A percentile compares a stretch with the other conserved stretches of the same genome.
These are phyloP conservation scores for Chlorokybus atmophyticus DNA, from an alignment of 139 green algal species.

Conservation along the genomic window DNA sequence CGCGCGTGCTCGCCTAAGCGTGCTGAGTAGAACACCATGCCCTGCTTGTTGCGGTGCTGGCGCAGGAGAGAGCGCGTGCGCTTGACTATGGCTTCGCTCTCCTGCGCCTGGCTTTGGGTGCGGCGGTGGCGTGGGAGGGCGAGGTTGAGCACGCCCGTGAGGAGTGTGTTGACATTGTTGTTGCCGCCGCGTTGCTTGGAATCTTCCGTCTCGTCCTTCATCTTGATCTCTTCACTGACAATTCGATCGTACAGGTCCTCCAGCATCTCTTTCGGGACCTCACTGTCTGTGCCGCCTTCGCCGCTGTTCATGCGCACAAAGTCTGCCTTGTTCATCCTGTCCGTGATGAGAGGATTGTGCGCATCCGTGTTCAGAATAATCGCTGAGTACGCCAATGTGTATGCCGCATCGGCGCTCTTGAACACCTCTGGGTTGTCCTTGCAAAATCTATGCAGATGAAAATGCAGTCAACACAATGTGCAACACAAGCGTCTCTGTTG, in stretches of 20 bases:
- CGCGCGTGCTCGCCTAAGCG: slow-evolving; percentile 14
- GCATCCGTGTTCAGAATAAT: slow-evolving; percentile 99
- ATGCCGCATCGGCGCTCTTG: slow-evolving; percentile 86
- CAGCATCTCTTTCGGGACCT: background rate
- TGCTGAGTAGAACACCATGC: slow-evolving; percentile 19
- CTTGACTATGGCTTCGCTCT: slow-evolving; percentile 21
- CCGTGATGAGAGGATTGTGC: slow-evolving; percentile 75
- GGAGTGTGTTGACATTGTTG: background rate
- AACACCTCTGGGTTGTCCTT: slow-evolving; percentile 81
- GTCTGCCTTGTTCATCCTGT: slow-evolving; percentile 26
- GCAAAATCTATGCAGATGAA: slow-evolving; percentile 62
- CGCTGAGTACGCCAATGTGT: slow-evolving; percentile 91
- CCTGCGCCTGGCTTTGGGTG: background rate
- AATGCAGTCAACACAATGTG: too few relatives aligned
- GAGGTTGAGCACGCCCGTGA: slow-evolving; percentile 3
- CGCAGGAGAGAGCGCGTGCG: slow-evolving; percentile 13
- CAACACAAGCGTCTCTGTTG: too few relatives aligned
- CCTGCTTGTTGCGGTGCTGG: background rate
- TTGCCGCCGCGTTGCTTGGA: background rate
- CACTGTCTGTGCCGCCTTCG: background rate
- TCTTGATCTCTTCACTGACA: slow-evolving; percentile 88
- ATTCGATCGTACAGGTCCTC: slow-evolving; percentile 86
- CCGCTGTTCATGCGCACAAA: slow-evolving; percentile 26
- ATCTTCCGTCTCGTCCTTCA: slow-evolving; percentile 45
- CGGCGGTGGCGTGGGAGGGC: background rate